Conservation (phyloP, 2,329 filamentous ascomycete genomes). For the Didymellaceae sp. region DNA sequence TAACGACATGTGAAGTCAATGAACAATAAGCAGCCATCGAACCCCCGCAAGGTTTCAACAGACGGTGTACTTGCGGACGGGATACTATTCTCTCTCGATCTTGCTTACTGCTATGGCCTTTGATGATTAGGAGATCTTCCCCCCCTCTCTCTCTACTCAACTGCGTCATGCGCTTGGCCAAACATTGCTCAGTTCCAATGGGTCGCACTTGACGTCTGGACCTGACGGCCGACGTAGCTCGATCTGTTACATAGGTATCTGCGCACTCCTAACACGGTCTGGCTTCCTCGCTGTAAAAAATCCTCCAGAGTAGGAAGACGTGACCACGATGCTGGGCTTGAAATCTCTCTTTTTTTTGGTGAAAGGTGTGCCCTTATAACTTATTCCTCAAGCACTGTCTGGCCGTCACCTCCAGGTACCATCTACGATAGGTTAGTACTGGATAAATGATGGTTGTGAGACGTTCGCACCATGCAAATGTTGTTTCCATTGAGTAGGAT, state of each 20-base stretch:
- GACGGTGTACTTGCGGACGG: too few species aligned
- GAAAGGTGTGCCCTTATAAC: neutral
- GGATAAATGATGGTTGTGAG: neutral
- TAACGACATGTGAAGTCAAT: too few species aligned
- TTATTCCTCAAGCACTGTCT: slow-evolving; percentile 36
- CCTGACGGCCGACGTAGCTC: too few species aligned
- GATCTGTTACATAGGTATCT: too few species aligned
- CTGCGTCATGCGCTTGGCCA: too few species aligned
- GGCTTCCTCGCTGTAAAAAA: neutral
- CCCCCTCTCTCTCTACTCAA: too few species aligned
- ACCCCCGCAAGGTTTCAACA: too few species aligned
- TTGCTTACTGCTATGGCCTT: neutral
- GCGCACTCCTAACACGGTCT: neutral
- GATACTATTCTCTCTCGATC: neutral
- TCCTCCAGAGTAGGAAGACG: neutral
- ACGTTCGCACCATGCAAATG: slow-evolving; percentile 86
- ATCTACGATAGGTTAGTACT: slow-evolving; percentile 32
- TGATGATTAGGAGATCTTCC: neutral
- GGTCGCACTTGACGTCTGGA: too few species aligned
- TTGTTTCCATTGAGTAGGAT: slow-evolving; percentile 98
- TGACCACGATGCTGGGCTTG: neutral
- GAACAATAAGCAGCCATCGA: too few species aligned
- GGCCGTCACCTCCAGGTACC: slow-evolving; percentile 45
- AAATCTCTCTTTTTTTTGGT: neutral
- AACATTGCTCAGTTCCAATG: too few species aligned